Evolutionary conservation across 495 filamentous ascomycete species (phyloP), one percentile per base, ranked within the genome.

Genomic region (Aspergillus homomorphus): DNA sequence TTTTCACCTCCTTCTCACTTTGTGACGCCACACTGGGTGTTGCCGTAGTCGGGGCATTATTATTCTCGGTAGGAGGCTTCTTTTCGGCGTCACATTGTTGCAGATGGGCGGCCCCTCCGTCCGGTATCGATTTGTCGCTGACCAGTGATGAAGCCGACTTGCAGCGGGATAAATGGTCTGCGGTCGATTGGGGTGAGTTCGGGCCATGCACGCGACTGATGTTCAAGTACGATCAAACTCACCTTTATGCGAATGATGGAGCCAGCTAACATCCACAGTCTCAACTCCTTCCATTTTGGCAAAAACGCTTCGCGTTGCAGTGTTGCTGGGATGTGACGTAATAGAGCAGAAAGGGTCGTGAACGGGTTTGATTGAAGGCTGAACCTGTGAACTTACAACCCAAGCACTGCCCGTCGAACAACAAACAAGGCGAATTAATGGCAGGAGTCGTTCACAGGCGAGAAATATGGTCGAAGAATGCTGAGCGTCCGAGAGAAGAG

Each of bases 241-340:
- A 80, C 85, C 83, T 83, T 79, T 84, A 53, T 82, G 82, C 45
- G 84, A 80, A 64, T 86, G 84, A 71, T 88, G 85, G 49, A 87
- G 78, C 85, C 85, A 88, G 71, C 78, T 83, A 56, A 88, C 84
- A 72, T 88, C 85, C 53, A 88, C 82, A 20, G 84, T 85, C 66
- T 87, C 80, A 58, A 85, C 78, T 41, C 77, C 78, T 68, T 88
- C 85, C 85, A 83, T 83, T 21, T 66, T 73, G 62, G 54, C 45
- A 3, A 19, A 14, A 23, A 8, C 38, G 0, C 44, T 49, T 30
- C 44, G 26, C 14, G 54, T n/a, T 51, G 23, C 6, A 19, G 23
- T n/a, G 15, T 18, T 51, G 48, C 12, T 51, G 7, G 24, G 1
- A 1, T 24, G 23, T 24, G 24, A 28, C 3, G 48, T 51, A 30